Percentiles rank a stretch among this genome's conserved stretches.
Evolutionary conservation across 2,329 filamentous ascomycete species (phyloP).

Genomic region (Fusarium paranaense): DNA sequence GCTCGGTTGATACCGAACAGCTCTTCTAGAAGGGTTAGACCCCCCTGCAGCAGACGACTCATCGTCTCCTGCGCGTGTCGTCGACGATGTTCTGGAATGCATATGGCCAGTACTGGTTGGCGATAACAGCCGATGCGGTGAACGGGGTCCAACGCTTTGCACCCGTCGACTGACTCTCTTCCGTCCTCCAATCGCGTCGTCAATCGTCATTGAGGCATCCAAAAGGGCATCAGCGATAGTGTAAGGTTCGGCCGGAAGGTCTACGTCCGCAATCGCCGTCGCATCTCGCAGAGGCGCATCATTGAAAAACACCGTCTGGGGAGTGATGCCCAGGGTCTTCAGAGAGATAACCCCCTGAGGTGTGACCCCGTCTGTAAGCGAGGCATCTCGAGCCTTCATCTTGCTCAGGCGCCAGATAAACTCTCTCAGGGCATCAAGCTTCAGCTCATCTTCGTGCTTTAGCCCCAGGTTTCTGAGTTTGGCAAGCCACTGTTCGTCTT

Average conservation of each 20-base stretch:
- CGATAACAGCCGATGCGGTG: conserved; percentile 47
- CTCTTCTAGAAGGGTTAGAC: conserved; percentile 57
- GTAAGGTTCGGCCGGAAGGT: conserved; percentile 62
- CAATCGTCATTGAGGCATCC: conserved; percentile 90
- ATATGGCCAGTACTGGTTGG: conserved; percentile 48
- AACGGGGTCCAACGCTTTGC: conserved; percentile 50
- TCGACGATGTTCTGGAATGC: conserved; percentile 53
- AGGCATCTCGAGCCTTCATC: conserved; percentile 70
- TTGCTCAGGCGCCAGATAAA: conserved; percentile 90
- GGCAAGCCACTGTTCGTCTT: conserved; percentile 93
- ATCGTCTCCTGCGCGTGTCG: conserved; percentile 48
- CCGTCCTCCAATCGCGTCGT: conserved; percentile 70
- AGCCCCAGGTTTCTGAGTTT: conserved; percentile 88
- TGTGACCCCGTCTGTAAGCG: conserved; percentile 49
- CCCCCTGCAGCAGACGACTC: conserved; percentile 53
- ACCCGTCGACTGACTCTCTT: conserved; percentile 64
- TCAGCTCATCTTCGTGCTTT: conserved; percentile 85
- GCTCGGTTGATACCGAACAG: conserved; percentile 68
- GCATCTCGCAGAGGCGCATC: conserved; percentile 69
- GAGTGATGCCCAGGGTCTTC: conserved; percentile 79
- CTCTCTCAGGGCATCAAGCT: conserved; percentile 85
- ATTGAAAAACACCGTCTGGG: conserved; percentile 94
- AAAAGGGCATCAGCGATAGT: conserved; percentile 92
- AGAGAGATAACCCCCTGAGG: conserved; percentile 71
- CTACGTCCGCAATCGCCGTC: conserved; percentile 48